Evolutionary conservation across 371 early-diverging fungal species (phyloP).

Genomic region (Actinomucor elegans): DNA sequence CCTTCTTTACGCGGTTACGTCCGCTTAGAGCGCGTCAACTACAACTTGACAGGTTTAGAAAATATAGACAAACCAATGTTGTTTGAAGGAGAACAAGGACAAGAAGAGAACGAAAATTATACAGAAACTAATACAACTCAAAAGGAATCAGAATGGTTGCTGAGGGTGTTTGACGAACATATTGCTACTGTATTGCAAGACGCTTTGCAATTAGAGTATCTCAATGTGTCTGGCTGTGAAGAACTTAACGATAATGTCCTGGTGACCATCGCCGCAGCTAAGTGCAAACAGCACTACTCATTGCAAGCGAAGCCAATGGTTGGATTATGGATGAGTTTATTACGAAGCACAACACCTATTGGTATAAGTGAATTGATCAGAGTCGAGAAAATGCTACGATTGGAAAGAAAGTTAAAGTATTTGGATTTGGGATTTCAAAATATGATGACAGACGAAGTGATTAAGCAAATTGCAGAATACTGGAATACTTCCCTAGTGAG

Average conservation of each 20-base stretch:
- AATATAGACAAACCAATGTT: slow-evolving; percentile 12
- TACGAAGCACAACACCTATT: slow-evolving; percentile 3
- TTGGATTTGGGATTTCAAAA: slow-evolving; percentile 21
- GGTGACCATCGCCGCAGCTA: slow-evolving; percentile 3
- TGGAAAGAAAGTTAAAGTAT: slow-evolving; percentile 1
- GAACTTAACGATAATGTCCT: slow-evolving; percentile 17
- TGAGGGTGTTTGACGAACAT: slow-evolving; percentile 18
- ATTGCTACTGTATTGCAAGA: slow-evolving; percentile 11
- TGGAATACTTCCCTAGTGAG: slow-evolving; percentile 28
- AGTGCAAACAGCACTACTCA: no score
- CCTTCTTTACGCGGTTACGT: slow-evolving; percentile 26
- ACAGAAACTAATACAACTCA: slow-evolving; percentile 32
- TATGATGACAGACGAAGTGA: neutral
- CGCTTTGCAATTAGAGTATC: slow-evolving; percentile 23
- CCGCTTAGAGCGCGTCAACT: slow-evolving; percentile 26
- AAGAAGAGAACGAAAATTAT: slow-evolving; percentile 25
- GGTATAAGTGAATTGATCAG: neutral
- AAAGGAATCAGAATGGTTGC: slow-evolving; percentile 46
- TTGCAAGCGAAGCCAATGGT: neutral
- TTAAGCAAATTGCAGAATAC: slow-evolving; percentile 5
- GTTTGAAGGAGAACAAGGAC: neutral
- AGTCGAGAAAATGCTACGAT: neutral
- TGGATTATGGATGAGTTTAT: slow-evolving; percentile 22
- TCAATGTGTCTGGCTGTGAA: slow-evolving; percentile 39
- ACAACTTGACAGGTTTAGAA: slow-evolving; percentile 35